Evolutionary conservation across 1,284 basidiomycete genomes (phyloP), one percentile per base, ranked within the genome.

Genomic region (Mycocalia duriaeana): DNA sequence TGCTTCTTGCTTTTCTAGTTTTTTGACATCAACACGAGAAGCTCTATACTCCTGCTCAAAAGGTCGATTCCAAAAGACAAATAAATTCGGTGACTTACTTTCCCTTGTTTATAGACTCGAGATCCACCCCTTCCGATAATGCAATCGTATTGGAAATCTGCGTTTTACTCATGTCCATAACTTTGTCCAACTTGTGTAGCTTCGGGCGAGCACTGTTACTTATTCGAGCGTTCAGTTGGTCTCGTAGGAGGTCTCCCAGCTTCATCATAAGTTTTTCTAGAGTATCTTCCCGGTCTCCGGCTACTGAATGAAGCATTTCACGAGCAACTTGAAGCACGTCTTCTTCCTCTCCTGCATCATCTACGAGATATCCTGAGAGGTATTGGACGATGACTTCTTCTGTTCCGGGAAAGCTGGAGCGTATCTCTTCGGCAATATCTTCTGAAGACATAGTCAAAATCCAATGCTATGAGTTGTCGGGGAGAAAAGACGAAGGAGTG

Each of bases 1-100:
- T 3, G 94, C 92, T 68, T 99, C 96, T 57, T 96, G 94, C 67
- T 98, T 98, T 66, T 97, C 96, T 14, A 99, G 82, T 63, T 97
- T 98, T 71, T 92, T 94, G 53, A 99, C 82, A 72, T 99, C 96
- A 48, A 99, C 96, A 41, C 91, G 87, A 40, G 94, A 94, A 25
- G 91, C 91, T 67, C 91, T 91, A 57, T 41, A 47, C 34, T 38
- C 48, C 19, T 19, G 18, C 19, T 31, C 8, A 18, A 38, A 31
- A 8, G 28, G n/a, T 31, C 8, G 8, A 9, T 31, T 31, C 9
- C n/a, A 8, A n/a, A 8, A 34, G 38, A 23, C 48, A 43, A 53
- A 55, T 51, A 51, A 20, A 45, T 24, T 16, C n/a, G n/a, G n/a
- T 16, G 5, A 46, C 85, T 66, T 64, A 91, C 89, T 87, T 96